Base-by-base conservation (phyloP, 2,329 filamentous ascomycete genomes). In the Delphinella strobiligena region DNA sequence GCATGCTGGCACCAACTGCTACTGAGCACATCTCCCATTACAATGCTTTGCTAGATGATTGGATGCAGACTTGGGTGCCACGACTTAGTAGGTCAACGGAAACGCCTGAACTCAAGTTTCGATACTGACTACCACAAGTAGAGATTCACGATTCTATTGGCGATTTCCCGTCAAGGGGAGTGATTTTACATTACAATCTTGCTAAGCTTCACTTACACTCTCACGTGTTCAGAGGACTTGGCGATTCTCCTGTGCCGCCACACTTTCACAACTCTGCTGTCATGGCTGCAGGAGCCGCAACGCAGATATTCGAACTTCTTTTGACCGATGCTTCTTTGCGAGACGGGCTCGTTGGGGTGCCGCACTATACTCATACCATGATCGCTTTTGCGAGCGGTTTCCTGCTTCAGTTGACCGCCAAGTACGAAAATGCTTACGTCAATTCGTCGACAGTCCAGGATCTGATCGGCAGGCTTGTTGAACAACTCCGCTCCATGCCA, bases 341-440 rank as follows among this genome's bases (percentile, higher is more conserved):
- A 2, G 55, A 58, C 8, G 60, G 59, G 1, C 48, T 63, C 0
- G 57, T 46, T 42, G 63, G 68, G 1, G 67, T 72, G 52, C 68
- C 69, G 2, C 65, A 66, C 3, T 72, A 71, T 36, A 60, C 70
- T 32, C 65, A 69, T 41, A 67, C 65, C 33, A 72, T 72, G 69
- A 69, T 67, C 0, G 67, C 65, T 0, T 72, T 72, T 42, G 67
- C 69, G 1, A 70, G 66, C 47, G 66, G 70, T 47, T 72, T 72
- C 43, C 56, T 72, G 1, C 60, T 69, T 27, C 69, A 70, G 44
- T 54, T 71, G 1, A 59, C 66, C 1, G 58, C 61, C 17, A 67
- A 65, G 19, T 61, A 66, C 45, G 50, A 54, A 0, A 58, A 16
- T 2, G 39, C 33, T 14, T 16, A 36, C n/a, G 39, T 41, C 4